Evolutionary conservation across 306 rosid genomes (phyloP).

Genomic region (Macrotyloma uniflorum): DNA sequence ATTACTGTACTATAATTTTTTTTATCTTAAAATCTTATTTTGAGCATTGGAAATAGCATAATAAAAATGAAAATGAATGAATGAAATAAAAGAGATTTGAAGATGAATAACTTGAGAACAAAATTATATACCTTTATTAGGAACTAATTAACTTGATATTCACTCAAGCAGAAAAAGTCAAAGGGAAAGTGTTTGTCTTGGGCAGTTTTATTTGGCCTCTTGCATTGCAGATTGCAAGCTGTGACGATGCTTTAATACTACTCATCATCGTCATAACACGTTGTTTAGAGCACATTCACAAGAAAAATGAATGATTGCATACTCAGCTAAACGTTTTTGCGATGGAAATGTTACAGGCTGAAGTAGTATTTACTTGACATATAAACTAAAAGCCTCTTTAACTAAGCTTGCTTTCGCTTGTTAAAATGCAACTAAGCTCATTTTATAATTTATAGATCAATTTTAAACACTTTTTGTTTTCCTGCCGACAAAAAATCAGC

Average conservation of each 20-base stretch:
- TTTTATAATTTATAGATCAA: constrained; percentile 11
- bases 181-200: constrained; percentile 1
- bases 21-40: no score
- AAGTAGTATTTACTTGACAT: neutral
- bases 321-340: neutral
- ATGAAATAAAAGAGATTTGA: neutral
- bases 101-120: neutral
- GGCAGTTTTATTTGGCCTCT: neutral
- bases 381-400: constrained; percentile 9
- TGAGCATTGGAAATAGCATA: no score
- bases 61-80: neutral
- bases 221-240: constrained; percentile 11
- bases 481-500: constrained; percentile 35
- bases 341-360: neutral
- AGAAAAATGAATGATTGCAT: neutral
- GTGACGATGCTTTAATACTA: neutral
- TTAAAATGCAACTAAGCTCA: neutral
- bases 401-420: neutral
- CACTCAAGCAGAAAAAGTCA: neutral
- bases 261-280: constrained; percentile 2
- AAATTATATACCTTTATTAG: neutral
- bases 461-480: constrained; percentile 4
- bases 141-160: neutral
- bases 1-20: neutral
- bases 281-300: constrained; percentile 1